These are phyloP conservation scores for Pythium volutum DNA, from an alignment of 352 stramenopile species.

Conservation along the genomic window DNA sequence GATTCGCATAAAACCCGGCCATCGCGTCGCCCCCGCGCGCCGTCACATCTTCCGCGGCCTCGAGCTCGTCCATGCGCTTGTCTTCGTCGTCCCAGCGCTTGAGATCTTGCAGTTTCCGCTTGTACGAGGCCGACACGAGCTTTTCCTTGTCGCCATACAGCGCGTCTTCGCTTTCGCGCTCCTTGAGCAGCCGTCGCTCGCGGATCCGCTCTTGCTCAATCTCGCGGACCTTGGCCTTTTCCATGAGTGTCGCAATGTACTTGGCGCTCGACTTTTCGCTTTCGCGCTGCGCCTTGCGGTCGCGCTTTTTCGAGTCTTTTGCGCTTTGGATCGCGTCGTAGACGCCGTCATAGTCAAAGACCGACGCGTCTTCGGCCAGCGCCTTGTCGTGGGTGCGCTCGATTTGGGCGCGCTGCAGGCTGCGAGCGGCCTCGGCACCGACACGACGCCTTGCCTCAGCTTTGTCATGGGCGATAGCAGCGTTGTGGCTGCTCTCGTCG, in stretches of 20 bases:
- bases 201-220: constrained; percentile 88
- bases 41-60: constrained; percentile 71
- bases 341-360: constrained; percentile 91
- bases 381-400: constrained; percentile 50
- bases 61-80: constrained; percentile 51
- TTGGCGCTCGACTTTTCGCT: constrained; percentile 74
- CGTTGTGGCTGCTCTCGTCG: not conserved
- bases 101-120: constrained; percentile 89
- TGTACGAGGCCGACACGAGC: constrained; percentile 90
- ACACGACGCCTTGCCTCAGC: constrained; percentile 30
- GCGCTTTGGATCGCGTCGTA: constrained; percentile 83
- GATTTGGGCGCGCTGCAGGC: constrained; percentile 47
- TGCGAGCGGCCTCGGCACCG: constrained; percentile 46
- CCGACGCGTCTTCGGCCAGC: constrained; percentile 70
- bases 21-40: constrained; percentile 74
- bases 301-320: constrained; percentile 32
- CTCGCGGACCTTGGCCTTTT: constrained; percentile 88
- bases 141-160: constrained; percentile 88
- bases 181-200: constrained; percentile 81
- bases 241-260: constrained; percentile 89
- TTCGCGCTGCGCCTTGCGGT: constrained; percentile 46
- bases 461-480: not conserved
- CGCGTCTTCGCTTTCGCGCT: constrained; percentile 80
- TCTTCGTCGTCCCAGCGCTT: constrained; percentile 87
- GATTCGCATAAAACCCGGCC: constrained; percentile 88